Evolutionary conservation across 2,329 filamentous ascomycete species (phyloP).

Genomic region (Cladosporium sp.): DNA sequence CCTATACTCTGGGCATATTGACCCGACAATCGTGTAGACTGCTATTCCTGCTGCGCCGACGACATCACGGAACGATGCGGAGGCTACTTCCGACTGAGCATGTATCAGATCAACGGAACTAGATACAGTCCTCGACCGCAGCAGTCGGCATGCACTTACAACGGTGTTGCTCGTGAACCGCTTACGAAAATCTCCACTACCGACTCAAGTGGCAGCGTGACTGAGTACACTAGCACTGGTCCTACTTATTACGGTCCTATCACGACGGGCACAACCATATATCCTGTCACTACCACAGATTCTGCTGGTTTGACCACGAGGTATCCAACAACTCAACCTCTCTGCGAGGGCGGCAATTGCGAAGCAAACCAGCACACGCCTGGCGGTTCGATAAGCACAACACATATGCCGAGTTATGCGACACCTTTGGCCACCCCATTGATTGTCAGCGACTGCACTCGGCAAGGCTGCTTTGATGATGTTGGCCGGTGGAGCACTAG

Average conservation of each 20-base stretch:
- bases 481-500: not conserved
- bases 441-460: constrained; percentile 5
- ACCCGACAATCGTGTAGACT: too few relatives aligned
- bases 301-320: not conserved
- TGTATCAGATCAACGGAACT: constrained; percentile 1
- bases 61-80: not conserved
- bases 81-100: not conserved
- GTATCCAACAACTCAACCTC: not conserved
- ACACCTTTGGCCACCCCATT: not conserved
- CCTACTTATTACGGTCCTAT: constrained; percentile 4
- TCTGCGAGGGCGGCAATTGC: constrained; percentile 3
- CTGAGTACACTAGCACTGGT: constrained; percentile 1
- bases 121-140: not conserved
- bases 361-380: constrained; percentile 1
- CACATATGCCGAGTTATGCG: not conserved
- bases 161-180: not conserved
- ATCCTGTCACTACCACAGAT: constrained; percentile 2
- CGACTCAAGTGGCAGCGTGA: not conserved
- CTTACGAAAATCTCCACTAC: not conserved
- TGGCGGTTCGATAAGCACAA: constrained; percentile 1
- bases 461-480: constrained; percentile 3
- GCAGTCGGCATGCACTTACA: not conserved
- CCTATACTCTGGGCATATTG: too few relatives aligned
- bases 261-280: constrained; percentile 3
- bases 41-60: not conserved